These are phyloP conservation scores for Triticum dicoccoides DNA, from an alignment of 176 grass and related monocot species.

Conservation along the genomic window DNA sequence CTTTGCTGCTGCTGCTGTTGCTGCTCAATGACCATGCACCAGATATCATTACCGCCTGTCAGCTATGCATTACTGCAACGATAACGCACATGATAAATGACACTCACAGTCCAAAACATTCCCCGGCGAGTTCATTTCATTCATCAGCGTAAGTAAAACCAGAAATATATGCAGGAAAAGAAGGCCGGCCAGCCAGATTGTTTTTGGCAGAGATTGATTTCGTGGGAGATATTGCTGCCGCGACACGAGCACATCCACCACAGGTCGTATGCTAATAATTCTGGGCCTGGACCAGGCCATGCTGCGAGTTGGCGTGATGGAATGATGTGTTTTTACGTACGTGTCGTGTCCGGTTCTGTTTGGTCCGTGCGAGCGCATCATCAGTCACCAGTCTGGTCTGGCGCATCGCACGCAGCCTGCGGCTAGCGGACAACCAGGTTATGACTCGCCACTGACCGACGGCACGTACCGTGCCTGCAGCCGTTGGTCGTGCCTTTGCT, in stretches of 20 bases:
- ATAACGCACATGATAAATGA: neutral
- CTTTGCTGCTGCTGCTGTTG: neutral
- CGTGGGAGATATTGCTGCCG: neutral
- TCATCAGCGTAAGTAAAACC: too few species aligned
- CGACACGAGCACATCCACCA: too few species aligned
- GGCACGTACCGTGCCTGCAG: neutral
- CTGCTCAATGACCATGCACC: neutral
- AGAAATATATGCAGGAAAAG: too few species aligned
- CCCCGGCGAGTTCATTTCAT: neutral
- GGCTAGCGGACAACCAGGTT: constrained; percentile 25
- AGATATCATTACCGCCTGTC: too few species aligned
- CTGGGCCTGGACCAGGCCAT: neutral
- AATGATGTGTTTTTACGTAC: neutral
- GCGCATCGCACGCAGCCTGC: neutral
- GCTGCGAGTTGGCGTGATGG: neutral
- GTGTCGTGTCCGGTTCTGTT: constrained; percentile 6
- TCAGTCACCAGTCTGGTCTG: too few species aligned
- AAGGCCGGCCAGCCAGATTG: too few species aligned
- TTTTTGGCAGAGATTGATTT: neutral
- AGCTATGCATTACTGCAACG: too few species aligned
- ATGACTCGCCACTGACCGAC: neutral
- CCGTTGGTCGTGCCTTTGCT: constrained; percentile 10
- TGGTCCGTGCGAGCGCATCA: constrained; percentile 10
- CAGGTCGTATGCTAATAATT: constrained; percentile 18
- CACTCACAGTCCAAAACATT: neutral